These are phyloP conservation scores for Claviceps purpurea DNA, from an alignment of 2,329 filamentous ascomycete genomes.

Conservation along the genomic window DNA sequence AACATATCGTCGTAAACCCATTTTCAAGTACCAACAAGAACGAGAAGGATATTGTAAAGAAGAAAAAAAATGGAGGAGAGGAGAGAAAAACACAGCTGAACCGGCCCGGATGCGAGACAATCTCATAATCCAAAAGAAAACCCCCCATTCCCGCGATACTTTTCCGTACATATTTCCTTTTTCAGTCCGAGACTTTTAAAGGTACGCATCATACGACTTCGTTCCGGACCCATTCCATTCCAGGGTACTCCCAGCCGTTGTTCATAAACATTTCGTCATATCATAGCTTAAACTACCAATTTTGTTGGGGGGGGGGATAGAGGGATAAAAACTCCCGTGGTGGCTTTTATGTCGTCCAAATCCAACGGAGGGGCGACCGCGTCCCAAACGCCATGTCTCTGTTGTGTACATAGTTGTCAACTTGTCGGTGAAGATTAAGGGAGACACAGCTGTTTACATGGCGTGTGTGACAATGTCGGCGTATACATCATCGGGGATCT, in stretches of 20 bases:
- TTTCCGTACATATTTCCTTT: too few relatives aligned
- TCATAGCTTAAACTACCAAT: neutral
- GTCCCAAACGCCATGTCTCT: neutral
- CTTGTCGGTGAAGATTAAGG: too few relatives aligned
- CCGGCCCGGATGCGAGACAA: too few relatives aligned
- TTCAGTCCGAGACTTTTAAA: too few relatives aligned
- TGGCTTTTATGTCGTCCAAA: too few relatives aligned
- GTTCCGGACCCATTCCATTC: neutral
- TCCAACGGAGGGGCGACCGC: too few relatives aligned
- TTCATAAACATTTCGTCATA: neutral
- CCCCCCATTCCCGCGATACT: too few relatives aligned
- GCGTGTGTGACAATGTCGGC: constrained; percentile 82
- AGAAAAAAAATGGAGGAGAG: neutral
- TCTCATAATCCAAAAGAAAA: too few relatives aligned
- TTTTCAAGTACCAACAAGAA: neutral
- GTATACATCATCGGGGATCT: constrained; percentile 84
- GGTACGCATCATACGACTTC: too few relatives aligned
- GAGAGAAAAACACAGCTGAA: neutral
- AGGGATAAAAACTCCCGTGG: neutral
- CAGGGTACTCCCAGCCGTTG: neutral
- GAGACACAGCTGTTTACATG: constrained; percentile 29
- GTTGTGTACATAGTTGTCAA: neutral
- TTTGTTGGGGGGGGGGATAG: neutral
- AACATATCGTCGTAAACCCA: neutral
- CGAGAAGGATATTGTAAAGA: neutral